Base-by-base conservation (phyloP, 768 basidiomycete species). In the Strobilomyces confusus region DNA sequence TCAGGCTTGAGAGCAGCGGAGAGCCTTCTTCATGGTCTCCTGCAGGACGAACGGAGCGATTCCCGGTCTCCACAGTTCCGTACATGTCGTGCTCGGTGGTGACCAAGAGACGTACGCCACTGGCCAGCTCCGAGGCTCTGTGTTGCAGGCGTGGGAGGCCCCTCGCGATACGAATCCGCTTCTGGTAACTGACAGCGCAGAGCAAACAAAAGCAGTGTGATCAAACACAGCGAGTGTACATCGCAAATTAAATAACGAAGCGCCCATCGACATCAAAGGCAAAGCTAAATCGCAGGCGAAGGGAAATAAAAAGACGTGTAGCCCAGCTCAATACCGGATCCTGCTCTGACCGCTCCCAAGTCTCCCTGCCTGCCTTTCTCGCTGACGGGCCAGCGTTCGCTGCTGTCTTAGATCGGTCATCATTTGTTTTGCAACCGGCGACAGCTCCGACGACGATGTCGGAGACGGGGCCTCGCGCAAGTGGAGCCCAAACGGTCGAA, bases 401-500 rank as follows among this genome's bases (percentile, higher is more conserved):
- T 76, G 71, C 52, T 69, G 65, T 47, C 88, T 74, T 41, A 85
- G 64, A 59, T 84, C 77, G 52, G 72, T 70, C 88, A 90, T 90
- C 62, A 90, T 75, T 63, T 84, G 77, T 58, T 75, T 77, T 6
- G 79, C 83, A 30, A 83, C 71, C 14, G 86, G 86, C 19, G 88
- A 90, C 46, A 91, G 71, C 56, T 90, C 89, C 11, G 86, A 80
- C 3, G 87, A 88, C 26, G 80, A 83, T 22, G 84, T 79, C 20
- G 88, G 86, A 2, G 86, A 88, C 4, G 83, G 78, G 45, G 60
- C 63, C 3, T 64, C 68, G 6, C 29, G 49, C 30, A 68, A 48
- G 29, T 70, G 74, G 13, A 72, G 71, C 26, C 67, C 64, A 7
- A 79, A 78, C 11, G 75, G 73, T 43, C 73, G 75, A 19, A 63